phyloP scores from a whole-genome alignment of 306 rosid species.

The Prunus kanzakura region DNA sequence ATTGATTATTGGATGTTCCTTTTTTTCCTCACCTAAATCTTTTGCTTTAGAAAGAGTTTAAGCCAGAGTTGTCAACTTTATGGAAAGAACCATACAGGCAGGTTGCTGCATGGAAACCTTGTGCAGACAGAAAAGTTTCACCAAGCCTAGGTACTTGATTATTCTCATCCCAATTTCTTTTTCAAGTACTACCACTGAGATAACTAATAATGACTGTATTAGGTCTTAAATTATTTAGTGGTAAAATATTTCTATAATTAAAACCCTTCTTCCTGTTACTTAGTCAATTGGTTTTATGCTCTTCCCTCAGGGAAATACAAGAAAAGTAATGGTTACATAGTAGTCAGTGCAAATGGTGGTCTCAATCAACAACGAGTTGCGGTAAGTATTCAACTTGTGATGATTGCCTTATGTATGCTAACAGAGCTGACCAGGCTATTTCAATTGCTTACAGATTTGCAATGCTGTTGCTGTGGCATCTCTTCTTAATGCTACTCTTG shows the following conservation, averaged over 20 bases:
- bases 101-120: constrained; percentile 75
- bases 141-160: constrained; percentile 39
- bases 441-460: constrained; percentile 68
- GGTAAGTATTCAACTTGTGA: constrained; percentile 45
- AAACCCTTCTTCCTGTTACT: background rate
- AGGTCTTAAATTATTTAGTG: background rate
- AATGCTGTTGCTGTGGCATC: constrained; percentile 90
- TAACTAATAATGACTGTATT: background rate
- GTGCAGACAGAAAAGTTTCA: constrained; percentile 55
- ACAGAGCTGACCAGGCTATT: constrained; percentile 31
- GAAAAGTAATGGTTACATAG: constrained; percentile 72
- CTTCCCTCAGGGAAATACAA: constrained; percentile 46
- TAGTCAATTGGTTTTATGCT: constrained; percentile 16
- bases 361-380: constrained; percentile 99
- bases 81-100: constrained; percentile 65
- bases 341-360: constrained; percentile 94
- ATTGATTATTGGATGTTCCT: background rate
- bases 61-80: constrained; percentile 57
- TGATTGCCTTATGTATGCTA: background rate
- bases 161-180: background rate
- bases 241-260: background rate
- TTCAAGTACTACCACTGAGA: too few relatives aligned
- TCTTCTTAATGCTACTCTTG: constrained; percentile 88
- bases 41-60: constrained; percentile 52
- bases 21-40: constrained; percentile 1